These are phyloP conservation scores for Fragilaria radians DNA, from an alignment of 108 stramenopile genomes.

Conservation along the genomic window DNA sequence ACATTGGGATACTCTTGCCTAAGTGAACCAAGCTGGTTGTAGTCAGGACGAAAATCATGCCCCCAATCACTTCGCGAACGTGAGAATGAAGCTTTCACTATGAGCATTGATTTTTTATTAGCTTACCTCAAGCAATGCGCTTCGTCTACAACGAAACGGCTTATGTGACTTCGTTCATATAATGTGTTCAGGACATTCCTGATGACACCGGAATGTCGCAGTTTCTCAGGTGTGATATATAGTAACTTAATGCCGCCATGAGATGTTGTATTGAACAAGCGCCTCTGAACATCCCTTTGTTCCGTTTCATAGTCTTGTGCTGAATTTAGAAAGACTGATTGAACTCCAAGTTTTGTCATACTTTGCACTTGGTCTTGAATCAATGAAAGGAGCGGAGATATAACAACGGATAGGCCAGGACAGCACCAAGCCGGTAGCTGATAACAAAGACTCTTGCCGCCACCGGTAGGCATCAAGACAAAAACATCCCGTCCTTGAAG, in stretches of 20 bases:
- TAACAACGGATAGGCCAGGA: slow-evolving; percentile 89
- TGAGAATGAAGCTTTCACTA: neutral
- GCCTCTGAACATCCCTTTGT: slow-evolving; percentile 46
- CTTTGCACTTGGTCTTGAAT: slow-evolving; percentile 97
- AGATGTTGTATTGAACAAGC: slow-evolving; percentile 45
- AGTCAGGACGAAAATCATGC: slow-evolving; percentile 84
- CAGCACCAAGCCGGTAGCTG: slow-evolving; percentile 96
- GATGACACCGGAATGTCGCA: slow-evolving; percentile 68
- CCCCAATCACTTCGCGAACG: slow-evolving; percentile 43
- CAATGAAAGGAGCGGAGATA: slow-evolving; percentile 93
- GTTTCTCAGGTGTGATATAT: slow-evolving; percentile 98
- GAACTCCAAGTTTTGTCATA: slow-evolving; percentile 77
- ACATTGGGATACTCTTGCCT: slow-evolving; percentile 89
- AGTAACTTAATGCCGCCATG: slow-evolving; percentile 91
- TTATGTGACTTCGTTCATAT: slow-evolving; percentile 55
- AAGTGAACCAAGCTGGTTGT: slow-evolving; percentile 73
- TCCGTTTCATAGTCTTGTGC: slow-evolving; percentile 79
- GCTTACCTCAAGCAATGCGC: slow-evolving; percentile 82
- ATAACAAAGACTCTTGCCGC: slow-evolving; percentile 87
- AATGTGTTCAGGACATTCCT: slow-evolving; percentile 62
- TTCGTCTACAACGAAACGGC: slow-evolving; percentile 98
- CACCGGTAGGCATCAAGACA: slow-evolving; percentile 98
- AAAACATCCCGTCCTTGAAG: slow-evolving; percentile 91
- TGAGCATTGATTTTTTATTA: neutral
- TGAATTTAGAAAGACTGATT: slow-evolving; percentile 75